Evolutionary conservation across 371 early-diverging fungal genomes (phyloP), one percentile per base, ranked within the genome.

Genomic region (Thermomucor indicae-seudaticae): DNA sequence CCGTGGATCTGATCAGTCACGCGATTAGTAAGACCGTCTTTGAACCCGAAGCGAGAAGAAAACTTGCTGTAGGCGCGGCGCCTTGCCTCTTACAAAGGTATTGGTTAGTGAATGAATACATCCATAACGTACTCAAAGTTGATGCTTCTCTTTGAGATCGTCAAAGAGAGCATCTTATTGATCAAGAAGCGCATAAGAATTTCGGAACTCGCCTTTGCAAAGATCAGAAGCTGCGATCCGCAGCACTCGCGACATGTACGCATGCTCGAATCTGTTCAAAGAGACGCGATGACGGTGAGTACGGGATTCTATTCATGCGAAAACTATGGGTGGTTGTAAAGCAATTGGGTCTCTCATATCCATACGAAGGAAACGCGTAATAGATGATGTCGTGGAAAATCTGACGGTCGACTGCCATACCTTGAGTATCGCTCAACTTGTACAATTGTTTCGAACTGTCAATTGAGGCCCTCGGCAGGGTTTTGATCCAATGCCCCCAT

Each of bases 201-300:
- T n/a, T n/a, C n/a, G n/a, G n/a, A n/a, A n/a, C n/a, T n/a, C n/a
- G n/a, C n/a, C n/a, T n/a, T n/a, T n/a, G n/a, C n/a, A n/a, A n/a
- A n/a, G n/a, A n/a, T n/a, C n/a, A 23, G 40, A 20, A 0, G 10
- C 47, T 12, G 29, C 25, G 12, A 32, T 54, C 17, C 47, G 41
- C 11, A 47, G 24, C 19, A 1, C 31, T 6, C 40, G 25, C 12
- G 54, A 54, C 1, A 41, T 30, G 17, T 54, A 41, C 22, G 38
- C 44, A n/a, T 54, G 47, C 42, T 34, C 42, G 1, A 54, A 54
- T 39, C 35, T 54, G 30, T 54, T 54, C 25, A 32, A 37, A 25
- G 54, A 54, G 25, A 54, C 54, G 31, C 54, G 54, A 16, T 45
- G 52, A 25, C 22, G 42, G 25, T 16, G 3, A 40, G 24, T 16